phyloP scores from a whole-genome alignment of 352 stramenopile genomes.

The Phytopythium boreale region DNA sequence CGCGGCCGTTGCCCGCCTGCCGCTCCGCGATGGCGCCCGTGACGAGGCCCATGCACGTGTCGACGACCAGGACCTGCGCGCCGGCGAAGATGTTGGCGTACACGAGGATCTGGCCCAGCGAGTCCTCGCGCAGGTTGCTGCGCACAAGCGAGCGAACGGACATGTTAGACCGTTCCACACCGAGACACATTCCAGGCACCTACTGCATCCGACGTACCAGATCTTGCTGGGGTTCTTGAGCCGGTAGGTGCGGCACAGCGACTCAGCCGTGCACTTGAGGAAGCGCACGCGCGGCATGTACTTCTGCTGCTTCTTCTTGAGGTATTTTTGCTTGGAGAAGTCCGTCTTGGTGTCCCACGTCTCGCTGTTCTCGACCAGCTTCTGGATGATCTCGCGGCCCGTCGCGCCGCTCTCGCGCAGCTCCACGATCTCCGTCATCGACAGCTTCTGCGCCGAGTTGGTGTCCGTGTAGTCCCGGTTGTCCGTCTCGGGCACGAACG shows the following conservation, averaged over 20 bases:
- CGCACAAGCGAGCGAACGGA: not conserved
- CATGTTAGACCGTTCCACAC: not conserved
- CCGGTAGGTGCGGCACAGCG: slow-evolving; percentile 88
- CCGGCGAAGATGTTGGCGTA: slow-evolving; percentile 92
- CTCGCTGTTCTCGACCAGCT: slow-evolving; percentile 93
- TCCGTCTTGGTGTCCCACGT: slow-evolving; percentile 94
- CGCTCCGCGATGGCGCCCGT: slow-evolving; percentile 87
- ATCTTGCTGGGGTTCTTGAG: slow-evolving; percentile 90
- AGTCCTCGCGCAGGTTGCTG: slow-evolving; percentile 89
- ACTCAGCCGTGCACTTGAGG: slow-evolving; percentile 85
- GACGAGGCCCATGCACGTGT: slow-evolving; percentile 92
- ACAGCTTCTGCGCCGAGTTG: slow-evolving; percentile 83
- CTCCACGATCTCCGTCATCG: slow-evolving; percentile 56
- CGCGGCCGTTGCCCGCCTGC: slow-evolving; percentile 58
- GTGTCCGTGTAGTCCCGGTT: slow-evolving; percentile 85
- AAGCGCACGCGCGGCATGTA: slow-evolving; percentile 87
- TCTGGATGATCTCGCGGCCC: slow-evolving; percentile 88
- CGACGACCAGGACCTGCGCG: slow-evolving; percentile 88
- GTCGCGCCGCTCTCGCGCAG: slow-evolving; percentile 68
- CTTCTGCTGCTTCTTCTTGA: slow-evolving; percentile 95
- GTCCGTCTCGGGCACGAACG: slow-evolving; percentile 69
- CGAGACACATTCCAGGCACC: not conserved
- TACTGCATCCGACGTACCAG: slow-evolving; percentile 38
- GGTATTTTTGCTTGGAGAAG: slow-evolving; percentile 97
- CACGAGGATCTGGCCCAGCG: slow-evolving; percentile 90